Base-by-base conservation (phyloP, 305 asterid genomes). In the Stenogyne calaminthoides region DNA sequence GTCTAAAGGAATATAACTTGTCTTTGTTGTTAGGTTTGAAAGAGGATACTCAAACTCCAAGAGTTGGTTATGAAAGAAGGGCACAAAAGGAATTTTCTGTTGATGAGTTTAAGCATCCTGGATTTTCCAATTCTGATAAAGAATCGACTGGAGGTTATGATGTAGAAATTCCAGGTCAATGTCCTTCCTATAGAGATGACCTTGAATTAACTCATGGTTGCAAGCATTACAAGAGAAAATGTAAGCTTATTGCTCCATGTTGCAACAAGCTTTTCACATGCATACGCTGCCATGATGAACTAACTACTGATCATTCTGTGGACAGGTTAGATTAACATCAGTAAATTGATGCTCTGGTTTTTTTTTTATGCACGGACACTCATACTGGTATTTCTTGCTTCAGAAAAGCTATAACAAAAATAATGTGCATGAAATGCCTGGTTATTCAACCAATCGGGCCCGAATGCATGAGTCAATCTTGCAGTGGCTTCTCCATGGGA, bases 401-500 rank as follows among this genome's bases (percentile, higher is more conserved):
- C 93, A 93, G 97, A 71, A 87, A 82, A 85, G 63, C 84, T 76
- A 82, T 89, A 58, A 85, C 84, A 16, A 76, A 86, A 75, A 93
- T 93, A 93, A 83, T 91, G 92, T 93, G 98, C 86, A 93, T 89
- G 97, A 84, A 83, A 80, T 93, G 98, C 84, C 79, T 89, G 78
- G 76, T 80, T 40, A 80, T 89, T 76, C 98, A 93, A 80, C 88
- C 86, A 34, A 76, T 89, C 22, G 88, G 87, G 37, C 82, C 89
- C 20, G 80, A 49, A 66, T 93, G 98, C 74, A 79, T 82, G n/a
- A 85, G 73, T 27, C 74, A 54, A 67, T 76, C 89, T 58, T 93
- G 98, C 72, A 49, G 69, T 69, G 88, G 83, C 80, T 89, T 89
- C 79, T 84, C 88, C 72, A 93, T 93, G 97, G 95, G 86, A 40